These are phyloP conservation scores for Leccinum olivaceopallidum DNA, from an alignment of 768 basidiomycete species.

Conservation along the genomic window DNA sequence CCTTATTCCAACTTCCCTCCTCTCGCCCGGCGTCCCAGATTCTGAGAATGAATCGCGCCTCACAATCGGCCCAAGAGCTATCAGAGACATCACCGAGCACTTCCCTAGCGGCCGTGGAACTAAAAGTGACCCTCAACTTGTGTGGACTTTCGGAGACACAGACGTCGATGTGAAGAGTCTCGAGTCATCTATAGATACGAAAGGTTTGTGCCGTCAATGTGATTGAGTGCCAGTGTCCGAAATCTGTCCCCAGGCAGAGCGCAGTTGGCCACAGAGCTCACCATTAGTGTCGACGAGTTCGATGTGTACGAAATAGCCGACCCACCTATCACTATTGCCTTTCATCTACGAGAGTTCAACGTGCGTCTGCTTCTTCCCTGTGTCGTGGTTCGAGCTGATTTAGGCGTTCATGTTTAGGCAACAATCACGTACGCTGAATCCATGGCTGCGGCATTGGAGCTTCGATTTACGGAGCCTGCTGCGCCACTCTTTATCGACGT, in stretches of 20 bases:
- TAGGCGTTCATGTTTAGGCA: conserved; percentile 48
- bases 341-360: conserved; percentile 84
- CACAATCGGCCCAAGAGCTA: conserved; percentile 68
- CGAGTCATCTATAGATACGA: conserved; percentile 63
- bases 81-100: conserved; percentile 81
- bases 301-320: conserved; percentile 69
- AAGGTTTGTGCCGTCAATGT: conserved; percentile 42
- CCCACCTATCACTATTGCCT: conserved; percentile 67
- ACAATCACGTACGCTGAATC: conserved; percentile 79
- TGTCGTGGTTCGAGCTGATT: background rate
- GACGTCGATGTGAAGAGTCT: conserved; percentile 71
- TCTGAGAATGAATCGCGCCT: conserved; percentile 59
- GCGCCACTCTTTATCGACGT: conserved; percentile 78
- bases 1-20: conserved; percentile 53
- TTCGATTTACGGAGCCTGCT: conserved; percentile 75
- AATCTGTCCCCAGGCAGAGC: conserved; percentile 45
- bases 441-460: conserved; percentile 59
- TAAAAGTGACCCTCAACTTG: conserved; percentile 74
- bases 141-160: conserved; percentile 73
- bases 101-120: conserved; percentile 64
- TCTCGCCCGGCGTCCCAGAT: conserved; percentile 69
- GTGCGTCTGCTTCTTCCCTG: conserved; percentile 38
- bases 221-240: background rate
- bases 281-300: conserved; percentile 78
- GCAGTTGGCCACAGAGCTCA: conserved; percentile 73